Percentiles rank a stretch among this genome's conserved stretches.
Conservation (phyloP, 768 basidiomycete genomes). For the Podaxis sp. region DNA sequence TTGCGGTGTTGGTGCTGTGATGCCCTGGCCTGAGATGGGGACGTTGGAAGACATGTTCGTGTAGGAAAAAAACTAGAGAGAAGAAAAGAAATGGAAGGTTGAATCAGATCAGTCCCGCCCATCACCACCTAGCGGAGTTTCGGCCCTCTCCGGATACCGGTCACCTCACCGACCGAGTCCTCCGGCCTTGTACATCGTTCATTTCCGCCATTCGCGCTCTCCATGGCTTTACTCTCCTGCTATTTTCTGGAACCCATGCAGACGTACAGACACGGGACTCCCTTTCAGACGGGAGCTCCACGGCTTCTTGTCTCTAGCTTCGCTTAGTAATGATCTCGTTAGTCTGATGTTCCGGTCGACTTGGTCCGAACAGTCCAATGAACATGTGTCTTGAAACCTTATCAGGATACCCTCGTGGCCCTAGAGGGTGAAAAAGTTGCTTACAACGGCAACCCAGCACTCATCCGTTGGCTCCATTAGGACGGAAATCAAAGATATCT, state of each 20-base stretch:
- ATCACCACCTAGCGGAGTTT: conserved; percentile 15
- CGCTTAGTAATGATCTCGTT: too few species aligned
- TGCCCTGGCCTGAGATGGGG: conserved; percentile 51
- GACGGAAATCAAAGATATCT: too few species aligned
- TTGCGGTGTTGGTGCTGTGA: conserved; percentile 89
- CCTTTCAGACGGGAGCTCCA: too few species aligned
- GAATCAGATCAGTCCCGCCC: conserved; percentile 3
- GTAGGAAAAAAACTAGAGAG: conserved; percentile 9
- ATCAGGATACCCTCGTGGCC: neutral
- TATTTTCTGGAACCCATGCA: too few species aligned
- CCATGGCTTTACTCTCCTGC: too few species aligned
- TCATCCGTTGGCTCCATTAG: neutral
- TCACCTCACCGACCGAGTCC: neutral
- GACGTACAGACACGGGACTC: too few species aligned
- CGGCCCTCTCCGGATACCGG: conserved; percentile 9
- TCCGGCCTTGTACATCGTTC: neutral
- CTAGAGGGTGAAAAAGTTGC: neutral
- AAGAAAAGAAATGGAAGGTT: conserved; percentile 11
- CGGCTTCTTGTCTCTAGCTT: too few species aligned
- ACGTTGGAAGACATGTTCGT: conserved; percentile 62
- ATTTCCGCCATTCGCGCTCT: neutral
- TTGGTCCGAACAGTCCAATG: neutral
- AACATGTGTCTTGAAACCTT: conserved; percentile 1
- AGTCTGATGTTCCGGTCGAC: too few species aligned
- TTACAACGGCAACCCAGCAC: neutral